phyloP scores from a whole-genome alignment of 179 eudicot genomes.

The Camellia oleifera region DNA sequence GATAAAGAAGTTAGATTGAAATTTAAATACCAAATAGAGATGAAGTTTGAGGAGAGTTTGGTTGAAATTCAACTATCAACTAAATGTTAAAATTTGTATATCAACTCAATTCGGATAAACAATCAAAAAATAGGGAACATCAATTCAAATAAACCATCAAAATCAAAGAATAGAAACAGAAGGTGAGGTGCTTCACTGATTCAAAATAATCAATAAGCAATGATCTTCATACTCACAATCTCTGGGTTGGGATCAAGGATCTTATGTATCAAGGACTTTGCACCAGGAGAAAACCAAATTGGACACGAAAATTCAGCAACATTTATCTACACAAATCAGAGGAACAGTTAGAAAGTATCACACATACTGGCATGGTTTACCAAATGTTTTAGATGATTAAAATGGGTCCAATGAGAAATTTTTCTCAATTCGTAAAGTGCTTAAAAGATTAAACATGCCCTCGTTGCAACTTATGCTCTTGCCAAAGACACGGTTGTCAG shows the following conservation, averaged over 20 bases:
- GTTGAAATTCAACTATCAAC: too few species aligned
- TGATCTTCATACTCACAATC: conserved; percentile 46
- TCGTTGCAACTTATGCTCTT: not conserved
- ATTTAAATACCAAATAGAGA: too few species aligned
- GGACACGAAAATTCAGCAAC: conserved; percentile 67
- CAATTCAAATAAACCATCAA: too few species aligned
- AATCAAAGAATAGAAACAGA: too few species aligned
- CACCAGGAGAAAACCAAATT: conserved; percentile 65
- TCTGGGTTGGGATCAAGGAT: conserved; percentile 82
- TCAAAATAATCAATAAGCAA: conserved; percentile 2
- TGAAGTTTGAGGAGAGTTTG: too few species aligned
- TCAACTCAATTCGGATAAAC: too few species aligned
- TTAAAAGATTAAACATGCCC: not conserved
- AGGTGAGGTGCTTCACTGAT: not conserved
- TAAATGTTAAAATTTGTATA: too few species aligned
- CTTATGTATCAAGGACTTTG: conserved; percentile 56
- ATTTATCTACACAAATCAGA: conserved; percentile 42
- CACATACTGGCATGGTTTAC: not conserved
- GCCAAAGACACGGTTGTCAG: not conserved
- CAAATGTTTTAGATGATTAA: conserved; percentile 3
- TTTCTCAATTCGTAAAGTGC: not conserved
- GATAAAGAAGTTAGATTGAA: too few species aligned
- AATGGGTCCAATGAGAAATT: not conserved
- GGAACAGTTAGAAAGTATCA: conserved; percentile 20
- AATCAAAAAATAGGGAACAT: too few species aligned